Base-by-base conservation (phyloP, 257 asterid species). In the Capsicum pubescens region DNA sequence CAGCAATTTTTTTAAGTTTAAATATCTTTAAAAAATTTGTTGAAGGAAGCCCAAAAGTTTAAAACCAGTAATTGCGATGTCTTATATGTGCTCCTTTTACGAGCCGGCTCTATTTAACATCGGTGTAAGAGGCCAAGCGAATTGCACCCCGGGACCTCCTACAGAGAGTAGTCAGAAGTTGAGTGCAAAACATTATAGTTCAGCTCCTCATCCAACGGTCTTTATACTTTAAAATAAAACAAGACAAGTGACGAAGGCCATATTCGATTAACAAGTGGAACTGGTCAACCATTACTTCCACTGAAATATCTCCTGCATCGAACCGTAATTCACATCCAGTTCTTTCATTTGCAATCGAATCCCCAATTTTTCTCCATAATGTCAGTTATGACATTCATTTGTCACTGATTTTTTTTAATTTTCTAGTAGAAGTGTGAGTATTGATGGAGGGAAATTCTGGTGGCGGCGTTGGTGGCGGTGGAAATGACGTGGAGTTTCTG, bases 401-500 rank as follows among this genome's bases (percentile, higher is more conserved):
- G 36, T 44, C 58, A 10, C 58, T 71, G 79, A 71, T 64, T 42
- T 0, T n/a, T n/a, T 0, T 52, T 1, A 71, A 46, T 9, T 72
- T 19, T 19, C 9, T n/a, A 70, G 80, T 72, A 10, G 35, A 58
- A 59, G 83, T 60, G 6, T 58, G 84, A 58, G 56, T 44, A 46
- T 64, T 74, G 88, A 93, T 92, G 99, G 99, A 93, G 87, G 98
- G 95, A 42, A 95, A 92, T 90, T 90, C 98, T 26, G 26, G 26
- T 1, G 26, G 26, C 3, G 82, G 87, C 14, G 93, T 88, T 69
- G 83, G 72, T 0, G 78, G 56, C 56, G 87, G 97, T 4, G 86
- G 97, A 6, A 91, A 87, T 82, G 98, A 96, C 83, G 95, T 91
- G 71, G 99, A 96, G 86, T 88, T 96, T 88, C 85, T 94, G 35